A percentile compares a stretch with the other conserved stretches of the same genome.
These are phyloP conservation scores for Typha latifolia DNA, from an alignment of 176 grass and related monocot species.

Conservation along the genomic window DNA sequence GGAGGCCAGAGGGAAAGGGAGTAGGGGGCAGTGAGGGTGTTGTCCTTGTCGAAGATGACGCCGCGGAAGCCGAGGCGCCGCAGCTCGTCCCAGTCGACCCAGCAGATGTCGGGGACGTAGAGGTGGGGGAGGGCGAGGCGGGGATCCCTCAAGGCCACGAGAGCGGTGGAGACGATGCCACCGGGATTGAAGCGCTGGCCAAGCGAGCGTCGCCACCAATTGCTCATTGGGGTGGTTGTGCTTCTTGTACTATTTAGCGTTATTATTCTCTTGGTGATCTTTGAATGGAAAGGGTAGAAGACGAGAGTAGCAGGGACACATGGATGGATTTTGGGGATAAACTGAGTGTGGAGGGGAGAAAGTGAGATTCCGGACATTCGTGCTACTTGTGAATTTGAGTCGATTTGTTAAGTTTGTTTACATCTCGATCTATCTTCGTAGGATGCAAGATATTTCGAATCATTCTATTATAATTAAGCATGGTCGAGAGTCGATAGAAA, in stretches of 20 bases:
- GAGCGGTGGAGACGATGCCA: constrained; percentile 38
- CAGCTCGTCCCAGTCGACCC: constrained; percentile 75
- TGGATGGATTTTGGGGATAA: background rate
- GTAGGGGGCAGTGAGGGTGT: constrained; percentile 87
- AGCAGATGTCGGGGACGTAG: constrained; percentile 62
- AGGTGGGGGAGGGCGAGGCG: constrained; percentile 72
- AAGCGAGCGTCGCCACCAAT: constrained; percentile 55
- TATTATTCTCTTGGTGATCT: too few species aligned
- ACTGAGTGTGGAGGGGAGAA: background rate
- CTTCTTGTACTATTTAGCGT: background rate
- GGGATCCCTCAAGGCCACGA: constrained; percentile 45
- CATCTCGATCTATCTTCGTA: too few species aligned
- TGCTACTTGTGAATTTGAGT: too few species aligned
- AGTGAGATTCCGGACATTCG: background rate
- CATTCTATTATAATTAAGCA: too few species aligned
- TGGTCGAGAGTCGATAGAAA: too few species aligned
- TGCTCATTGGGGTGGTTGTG: background rate
- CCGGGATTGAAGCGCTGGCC: constrained; percentile 73
- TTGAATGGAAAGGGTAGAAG: background rate
- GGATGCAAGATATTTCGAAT: too few species aligned
- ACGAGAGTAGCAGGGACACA: background rate
- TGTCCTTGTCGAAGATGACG: constrained; percentile 98
- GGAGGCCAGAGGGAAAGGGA: constrained; percentile 61
- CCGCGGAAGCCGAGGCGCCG: constrained; percentile 75
- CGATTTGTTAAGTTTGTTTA: too few species aligned